Base-by-base conservation (phyloP, 176 grass and related monocot species). In the Oryza meyeriana region DNA sequence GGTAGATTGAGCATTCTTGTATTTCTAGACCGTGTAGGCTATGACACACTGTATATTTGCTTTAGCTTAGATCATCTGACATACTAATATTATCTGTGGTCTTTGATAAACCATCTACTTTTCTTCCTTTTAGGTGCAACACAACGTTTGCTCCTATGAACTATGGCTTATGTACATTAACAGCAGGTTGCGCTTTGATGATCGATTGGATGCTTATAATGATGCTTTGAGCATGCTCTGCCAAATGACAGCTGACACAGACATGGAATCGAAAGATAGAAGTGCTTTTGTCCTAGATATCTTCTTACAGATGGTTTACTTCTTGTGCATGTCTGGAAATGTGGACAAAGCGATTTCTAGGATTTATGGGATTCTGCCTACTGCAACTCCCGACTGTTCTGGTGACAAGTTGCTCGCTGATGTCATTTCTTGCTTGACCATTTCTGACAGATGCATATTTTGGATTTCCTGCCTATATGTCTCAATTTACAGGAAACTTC, bases 161-260 rank as follows among this genome's bases (percentile, higher is more conserved):
- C 84, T 99, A 73, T 99, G 96, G 96, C 89, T 95, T 82, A 91
- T 95, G 93, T 95, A 92, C 86, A 92, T 99, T 88, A 99, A 99
- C 83, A 99, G 96, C 86, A 92, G 96, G 85, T 87, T 93, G 63
- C 86, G 88, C 35, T 77, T 99, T 91, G 91, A 92, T 78, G 88
- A 92, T 81, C 90, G 91, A 63, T 83, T 95, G 88, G 87, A 91
- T 77, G 89, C 96, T 71, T 99, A 93, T 65, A 89, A 91, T 24
- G 85, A 94, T 66, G 92, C 96, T 84, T 71, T 99, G 85, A 86
- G 66, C 69, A 88, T 82, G 73, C 89, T 99, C 28, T 99, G 88
- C 87, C 85, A 91, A 78, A 80, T 81, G 86, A 84, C 67, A 85
- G 83, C 83, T 24, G 83, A 84, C 17, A 89, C 66, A 48, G 85